A percentile compares a stretch with the other conserved stretches of the same genome.
These are phyloP conservation scores for Skeletonema grethae DNA, from an alignment of 108 stramenopile species.

Conservation along the genomic window DNA sequence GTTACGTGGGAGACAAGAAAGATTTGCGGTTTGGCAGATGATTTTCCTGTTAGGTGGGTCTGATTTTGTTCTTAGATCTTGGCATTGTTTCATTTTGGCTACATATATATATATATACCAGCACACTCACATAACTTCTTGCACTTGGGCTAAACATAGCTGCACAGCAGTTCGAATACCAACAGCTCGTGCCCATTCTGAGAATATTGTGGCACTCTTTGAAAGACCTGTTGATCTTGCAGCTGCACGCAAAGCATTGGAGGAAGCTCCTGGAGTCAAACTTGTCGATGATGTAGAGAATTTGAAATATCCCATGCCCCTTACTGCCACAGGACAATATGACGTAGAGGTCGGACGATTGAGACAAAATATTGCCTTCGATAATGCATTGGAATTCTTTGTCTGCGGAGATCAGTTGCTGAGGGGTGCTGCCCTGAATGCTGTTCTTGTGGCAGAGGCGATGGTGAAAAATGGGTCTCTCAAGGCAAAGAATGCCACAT, in stretches of 20 bases:
- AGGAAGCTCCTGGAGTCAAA: constrained; percentile 81
- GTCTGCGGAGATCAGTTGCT: constrained; percentile 97
- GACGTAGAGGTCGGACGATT: constrained; percentile 96
- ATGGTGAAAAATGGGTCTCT: constrained; percentile 82
- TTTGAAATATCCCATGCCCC: constrained; percentile 94
- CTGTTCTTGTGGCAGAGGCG: constrained; percentile 94
- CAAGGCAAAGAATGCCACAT: constrained; percentile 29
- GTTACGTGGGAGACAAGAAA: constrained; percentile 98
- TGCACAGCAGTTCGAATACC: constrained; percentile 98
- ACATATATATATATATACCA: not conserved
- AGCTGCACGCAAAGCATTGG: constrained; percentile 74
- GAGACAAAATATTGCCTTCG: constrained; percentile 83
- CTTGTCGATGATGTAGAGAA: constrained; percentile 75
- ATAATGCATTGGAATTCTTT: constrained; percentile 96
- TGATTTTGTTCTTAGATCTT: not conserved
- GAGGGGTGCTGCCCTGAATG: constrained; percentile 97
- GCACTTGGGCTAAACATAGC: constrained; percentile 13
- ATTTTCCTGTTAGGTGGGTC: constrained; percentile 73
- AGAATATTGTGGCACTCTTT: constrained; percentile 93
- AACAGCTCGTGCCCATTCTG: constrained; percentile 97
- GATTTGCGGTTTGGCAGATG: constrained; percentile 84
- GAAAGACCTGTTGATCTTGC: constrained; percentile 80
- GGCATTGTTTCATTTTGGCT: not conserved
- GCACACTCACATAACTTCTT: not conserved
- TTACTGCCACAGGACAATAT: constrained; percentile 94